Evolutionary conservation across 208 protist species (phyloP).

Genomic region (Crithidia thermophila): DNA sequence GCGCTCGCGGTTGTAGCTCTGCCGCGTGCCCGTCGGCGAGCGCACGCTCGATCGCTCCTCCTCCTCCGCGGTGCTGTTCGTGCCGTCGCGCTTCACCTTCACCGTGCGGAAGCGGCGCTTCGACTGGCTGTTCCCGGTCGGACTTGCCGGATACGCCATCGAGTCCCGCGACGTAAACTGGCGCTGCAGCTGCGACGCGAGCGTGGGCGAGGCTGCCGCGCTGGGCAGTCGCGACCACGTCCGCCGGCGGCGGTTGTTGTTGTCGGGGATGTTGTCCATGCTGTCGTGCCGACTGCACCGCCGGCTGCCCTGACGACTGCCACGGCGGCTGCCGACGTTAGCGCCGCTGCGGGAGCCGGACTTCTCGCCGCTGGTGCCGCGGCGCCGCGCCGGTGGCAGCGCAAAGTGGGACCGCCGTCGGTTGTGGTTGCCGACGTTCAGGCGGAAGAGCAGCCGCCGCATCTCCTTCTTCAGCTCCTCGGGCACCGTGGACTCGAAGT

Average conservation of each 20-base stretch:
- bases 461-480: conserved; percentile 54
- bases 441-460: conserved; percentile 33
- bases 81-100: neutral
- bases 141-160: neutral
- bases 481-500: conserved; percentile 45
- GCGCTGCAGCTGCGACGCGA: neutral
- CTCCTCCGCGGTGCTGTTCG: neutral
- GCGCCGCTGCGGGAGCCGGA: neutral
- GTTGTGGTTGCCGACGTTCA: conserved; percentile 8
- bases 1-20: neutral
- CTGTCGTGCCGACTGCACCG: conserved; percentile 3
- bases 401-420: conserved; percentile 6
- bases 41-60: conserved; percentile 2
- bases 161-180: neutral
- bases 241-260: neutral
- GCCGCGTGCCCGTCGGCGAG: neutral
- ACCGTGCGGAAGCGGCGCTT: conserved; percentile 11
- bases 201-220: neutral
- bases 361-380: conserved; percentile 5
- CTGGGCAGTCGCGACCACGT: conserved; percentile 1
- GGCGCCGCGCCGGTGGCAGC: neutral
- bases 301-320: too few species aligned
- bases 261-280: neutral
- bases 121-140: neutral
- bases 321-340: neutral